These are phyloP conservation scores for Metarhizium sp. DNA, from an alignment of 2,329 filamentous ascomycete genomes.

Conservation along the genomic window DNA sequence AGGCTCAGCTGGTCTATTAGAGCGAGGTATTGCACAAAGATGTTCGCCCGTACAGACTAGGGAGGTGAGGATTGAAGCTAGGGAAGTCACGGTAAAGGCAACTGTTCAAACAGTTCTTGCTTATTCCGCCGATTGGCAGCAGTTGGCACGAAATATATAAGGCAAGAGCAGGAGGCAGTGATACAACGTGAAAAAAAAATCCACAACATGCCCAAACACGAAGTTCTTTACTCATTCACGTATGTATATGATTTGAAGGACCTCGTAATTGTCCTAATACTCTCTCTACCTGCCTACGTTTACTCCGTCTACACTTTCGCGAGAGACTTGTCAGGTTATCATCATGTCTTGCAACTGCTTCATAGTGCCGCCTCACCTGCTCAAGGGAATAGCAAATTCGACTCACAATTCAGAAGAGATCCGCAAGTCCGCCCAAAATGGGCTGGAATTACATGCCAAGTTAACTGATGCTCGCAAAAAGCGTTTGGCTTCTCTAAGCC, in stretches of 20 bases:
- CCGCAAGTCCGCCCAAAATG: constrained; percentile 25
- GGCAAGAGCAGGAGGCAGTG: background rate
- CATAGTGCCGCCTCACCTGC: constrained; percentile 37
- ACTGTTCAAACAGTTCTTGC: background rate
- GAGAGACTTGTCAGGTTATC: background rate
- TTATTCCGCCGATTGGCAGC: background rate
- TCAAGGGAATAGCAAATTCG: constrained; percentile 32
- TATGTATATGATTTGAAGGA: background rate
- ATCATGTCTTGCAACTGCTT: constrained; percentile 22
- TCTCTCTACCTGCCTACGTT: background rate
- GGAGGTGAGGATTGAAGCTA: background rate
- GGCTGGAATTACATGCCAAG: constrained; percentile 23
- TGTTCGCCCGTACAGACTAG: no score
- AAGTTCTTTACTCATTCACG: background rate
- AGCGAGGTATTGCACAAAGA: background rate
- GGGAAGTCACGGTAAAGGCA: background rate
- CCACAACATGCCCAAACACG: background rate
- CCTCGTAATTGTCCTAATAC: background rate
- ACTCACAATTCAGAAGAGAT: constrained; percentile 24
- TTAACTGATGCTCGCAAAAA: constrained; percentile 22
- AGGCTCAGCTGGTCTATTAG: background rate
- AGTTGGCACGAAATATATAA: background rate
- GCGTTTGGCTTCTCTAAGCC: constrained; percentile 23
- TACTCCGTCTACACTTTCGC: background rate
- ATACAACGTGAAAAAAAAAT: background rate